phyloP scores from a whole-genome alignment of 2,329 filamentous ascomycete genomes.

The Elsinoe ampelina region DNA sequence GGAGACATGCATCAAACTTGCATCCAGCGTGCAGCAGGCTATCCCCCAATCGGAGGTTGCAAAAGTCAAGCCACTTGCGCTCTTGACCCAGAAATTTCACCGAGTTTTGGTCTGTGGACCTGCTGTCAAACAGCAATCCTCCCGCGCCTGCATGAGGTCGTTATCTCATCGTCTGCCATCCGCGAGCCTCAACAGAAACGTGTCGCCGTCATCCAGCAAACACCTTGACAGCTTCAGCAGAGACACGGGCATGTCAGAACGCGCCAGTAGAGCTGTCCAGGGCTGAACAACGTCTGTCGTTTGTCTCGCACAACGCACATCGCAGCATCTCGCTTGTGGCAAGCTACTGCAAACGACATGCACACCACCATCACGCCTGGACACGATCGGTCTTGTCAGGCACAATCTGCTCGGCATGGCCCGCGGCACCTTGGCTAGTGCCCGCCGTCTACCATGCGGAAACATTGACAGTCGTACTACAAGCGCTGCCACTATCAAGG shows the following conservation, averaged over 20 bases:
- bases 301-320: neutral
- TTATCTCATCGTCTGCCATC: neutral
- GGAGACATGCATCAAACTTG: neutral
- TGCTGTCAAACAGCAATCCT: slow-evolving; percentile 9
- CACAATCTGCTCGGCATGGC: neutral
- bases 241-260: neutral
- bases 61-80: neutral
- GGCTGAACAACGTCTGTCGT: neutral
- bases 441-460: neutral
- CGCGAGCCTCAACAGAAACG: slow-evolving; percentile 7
- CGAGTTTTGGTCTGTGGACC: neutral
- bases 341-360: no score
- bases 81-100: neutral
- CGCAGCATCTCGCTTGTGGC: neutral
- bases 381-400: neutral
- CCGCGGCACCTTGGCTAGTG: neutral
- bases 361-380: no score
- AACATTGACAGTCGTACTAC: neutral
- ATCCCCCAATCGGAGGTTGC: neutral
- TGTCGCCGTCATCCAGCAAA: neutral
- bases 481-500: slow-evolving; percentile 8
- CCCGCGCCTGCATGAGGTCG: neutral
- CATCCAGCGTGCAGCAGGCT: neutral
- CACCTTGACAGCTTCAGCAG: neutral
- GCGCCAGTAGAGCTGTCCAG: neutral